A percentile compares a stretch with the other conserved stretches of the same genome.
phyloP scores from a whole-genome alignment of 2,329 filamentous ascomycete genomes.

The Dactylella cylindrospora region DNA sequence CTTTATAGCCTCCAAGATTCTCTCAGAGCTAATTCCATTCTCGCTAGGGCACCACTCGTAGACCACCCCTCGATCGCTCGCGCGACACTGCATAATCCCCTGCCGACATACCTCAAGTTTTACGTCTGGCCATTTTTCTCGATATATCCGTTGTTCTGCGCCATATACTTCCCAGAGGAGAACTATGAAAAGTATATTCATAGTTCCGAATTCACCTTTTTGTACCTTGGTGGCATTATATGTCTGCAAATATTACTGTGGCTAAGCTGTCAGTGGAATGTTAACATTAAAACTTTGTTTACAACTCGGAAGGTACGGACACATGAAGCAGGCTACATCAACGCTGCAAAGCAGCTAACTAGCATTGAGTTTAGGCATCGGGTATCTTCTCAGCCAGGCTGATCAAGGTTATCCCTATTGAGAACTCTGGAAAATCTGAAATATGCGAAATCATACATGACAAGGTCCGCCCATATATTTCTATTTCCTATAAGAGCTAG shows the following conservation, averaged over 20 bases:
- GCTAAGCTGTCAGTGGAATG: slow-evolving; percentile 97
- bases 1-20: not conserved
- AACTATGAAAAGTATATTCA: slow-evolving; percentile 89
- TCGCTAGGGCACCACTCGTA: slow-evolving; percentile 74
- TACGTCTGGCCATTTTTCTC: slow-evolving; percentile 94
- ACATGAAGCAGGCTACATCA: not conserved
- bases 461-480: slow-evolving; percentile 56
- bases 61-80: slow-evolving; percentile 86
- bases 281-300: slow-evolving; percentile 78
- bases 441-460: slow-evolving; percentile 81
- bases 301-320: slow-evolving; percentile 71
- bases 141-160: slow-evolving; percentile 87
- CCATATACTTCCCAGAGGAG: slow-evolving; percentile 78
- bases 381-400: slow-evolving; percentile 70
- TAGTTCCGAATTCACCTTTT: slow-evolving; percentile 96
- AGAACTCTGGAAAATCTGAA: slow-evolving; percentile 84
- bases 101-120: slow-evolving; percentile 75
- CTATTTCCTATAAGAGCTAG: not conserved
- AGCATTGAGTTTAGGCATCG: slow-evolving; percentile 34
- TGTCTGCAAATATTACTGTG: slow-evolving; percentile 85
- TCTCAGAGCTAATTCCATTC: slow-evolving; percentile 1
- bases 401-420: slow-evolving; percentile 88
- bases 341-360: not conserved
- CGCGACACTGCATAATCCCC: slow-evolving; percentile 83
- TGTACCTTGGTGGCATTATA: slow-evolving; percentile 85